Conservation (phyloP, 208 protist genomes). For the Perkinsela sp. region DNA sequence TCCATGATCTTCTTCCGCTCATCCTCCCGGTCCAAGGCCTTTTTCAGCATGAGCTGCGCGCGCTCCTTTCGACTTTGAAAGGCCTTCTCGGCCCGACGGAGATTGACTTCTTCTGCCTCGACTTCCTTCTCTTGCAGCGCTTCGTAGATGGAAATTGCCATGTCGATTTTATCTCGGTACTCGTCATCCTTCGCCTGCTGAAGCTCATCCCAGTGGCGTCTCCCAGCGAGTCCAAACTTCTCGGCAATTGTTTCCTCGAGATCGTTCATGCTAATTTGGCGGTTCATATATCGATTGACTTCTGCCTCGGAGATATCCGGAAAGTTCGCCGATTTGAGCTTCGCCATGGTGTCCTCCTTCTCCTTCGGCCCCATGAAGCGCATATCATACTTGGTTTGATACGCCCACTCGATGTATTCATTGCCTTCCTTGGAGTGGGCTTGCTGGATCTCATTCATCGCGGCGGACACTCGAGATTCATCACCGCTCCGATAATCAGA, state of each 20-base stretch:
- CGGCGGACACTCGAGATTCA: conserved; percentile 15
- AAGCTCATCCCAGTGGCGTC: conserved; percentile 49
- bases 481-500: conserved; percentile 45
- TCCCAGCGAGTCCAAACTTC: conserved; percentile 30
- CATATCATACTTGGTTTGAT: conserved; percentile 23
- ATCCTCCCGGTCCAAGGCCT: conserved; percentile 38
- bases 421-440: conserved; percentile 31
- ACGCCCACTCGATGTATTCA: conserved; percentile 55
- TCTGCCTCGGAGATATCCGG: conserved; percentile 40
- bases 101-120: conserved; percentile 25
- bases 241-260: conserved; percentile 29
- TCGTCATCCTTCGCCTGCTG: conserved; percentile 38
- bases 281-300: conserved; percentile 29
- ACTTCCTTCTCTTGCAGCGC: conserved; percentile 28
- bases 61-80: conserved; percentile 35
- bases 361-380: conserved; percentile 25
- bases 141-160: conserved; percentile 29
- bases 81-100: conserved; percentile 21
- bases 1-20: conserved; percentile 34
- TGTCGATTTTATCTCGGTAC: conserved; percentile 36
- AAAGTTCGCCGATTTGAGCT: conserved; percentile 17
- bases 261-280: conserved; percentile 25
- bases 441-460: conserved; percentile 28
- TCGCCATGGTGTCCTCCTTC: conserved; percentile 9
- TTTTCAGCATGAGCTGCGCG: conserved; percentile 45